Evolutionary conservation across 2,329 filamentous ascomycete species (phyloP).

Genomic region (Clathrospora elynae): DNA sequence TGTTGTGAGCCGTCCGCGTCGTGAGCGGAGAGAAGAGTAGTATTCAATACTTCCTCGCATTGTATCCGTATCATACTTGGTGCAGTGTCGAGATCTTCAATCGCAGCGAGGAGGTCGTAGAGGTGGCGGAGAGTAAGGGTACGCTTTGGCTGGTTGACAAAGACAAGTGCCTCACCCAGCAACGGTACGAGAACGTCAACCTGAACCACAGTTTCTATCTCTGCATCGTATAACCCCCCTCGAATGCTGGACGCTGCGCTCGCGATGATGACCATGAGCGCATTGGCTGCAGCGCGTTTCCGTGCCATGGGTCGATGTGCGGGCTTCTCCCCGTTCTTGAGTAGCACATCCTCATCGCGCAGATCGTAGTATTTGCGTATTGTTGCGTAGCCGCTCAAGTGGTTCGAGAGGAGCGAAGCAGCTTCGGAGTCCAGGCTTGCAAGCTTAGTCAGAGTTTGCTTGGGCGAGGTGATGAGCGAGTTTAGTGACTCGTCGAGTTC

Average conservation of each 20-base stretch:
- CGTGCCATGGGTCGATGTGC: conserved; percentile 61
- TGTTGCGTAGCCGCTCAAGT: conserved; percentile 90
- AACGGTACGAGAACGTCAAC: conserved; percentile 85
- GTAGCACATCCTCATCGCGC: conserved; percentile 68
- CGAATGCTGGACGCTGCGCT: conserved; percentile 90
- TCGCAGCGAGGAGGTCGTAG: conserved; percentile 73
- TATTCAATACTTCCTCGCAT: conserved; percentile 77
- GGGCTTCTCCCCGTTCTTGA: conserved; percentile 47
- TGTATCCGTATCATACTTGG: conserved; percentile 72
- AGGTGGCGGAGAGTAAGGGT: conserved; percentile 74
- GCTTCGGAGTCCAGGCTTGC: conserved; percentile 78
- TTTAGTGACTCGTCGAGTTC: conserved; percentile 76
- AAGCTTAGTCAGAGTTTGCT: conserved; percentile 71
- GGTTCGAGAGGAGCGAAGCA: conserved; percentile 79
- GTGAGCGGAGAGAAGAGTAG: conserved; percentile 73
- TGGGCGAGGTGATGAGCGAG: conserved; percentile 72
- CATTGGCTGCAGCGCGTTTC: conserved; percentile 71
- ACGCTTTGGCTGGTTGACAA: conserved; percentile 67
- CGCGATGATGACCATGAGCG: conserved; percentile 80
- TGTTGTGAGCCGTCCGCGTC: conserved; percentile 42
- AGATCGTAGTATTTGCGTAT: conserved; percentile 87
- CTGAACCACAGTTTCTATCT: conserved; percentile 80
- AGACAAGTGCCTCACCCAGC: conserved; percentile 80
- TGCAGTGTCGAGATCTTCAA: conserved; percentile 80
- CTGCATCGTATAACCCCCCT: conserved; percentile 83